Evolutionary conservation across 2,329 filamentous ascomycete species (phyloP).

Genomic region (Aspergillus sp.): DNA sequence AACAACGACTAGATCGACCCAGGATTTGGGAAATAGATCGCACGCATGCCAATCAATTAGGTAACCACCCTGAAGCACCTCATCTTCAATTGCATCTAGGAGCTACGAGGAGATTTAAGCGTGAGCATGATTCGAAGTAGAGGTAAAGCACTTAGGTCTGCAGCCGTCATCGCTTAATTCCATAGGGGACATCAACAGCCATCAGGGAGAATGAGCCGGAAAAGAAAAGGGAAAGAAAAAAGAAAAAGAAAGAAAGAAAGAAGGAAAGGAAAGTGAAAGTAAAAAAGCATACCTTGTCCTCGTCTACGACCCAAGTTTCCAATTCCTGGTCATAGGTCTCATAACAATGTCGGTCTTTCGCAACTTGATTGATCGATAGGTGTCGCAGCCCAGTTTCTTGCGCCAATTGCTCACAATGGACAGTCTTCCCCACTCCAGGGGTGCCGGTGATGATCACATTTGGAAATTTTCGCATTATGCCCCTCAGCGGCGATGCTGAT

Average conservation of each 20-base stretch:
- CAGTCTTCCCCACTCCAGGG: conserved; percentile 92
- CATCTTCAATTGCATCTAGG: conserved; percentile 81
- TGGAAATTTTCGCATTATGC: conserved; percentile 47
- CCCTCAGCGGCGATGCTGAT: conserved; percentile 1
- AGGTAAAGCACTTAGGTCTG: too few species aligned
- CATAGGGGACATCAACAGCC: too few species aligned
- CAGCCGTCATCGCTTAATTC: too few species aligned
- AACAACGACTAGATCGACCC: conserved; percentile 94
- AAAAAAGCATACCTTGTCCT: conserved; percentile 69
- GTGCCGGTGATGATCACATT: conserved; percentile 97
- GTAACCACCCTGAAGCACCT: conserved; percentile 71
- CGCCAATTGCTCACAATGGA: conserved; percentile 78
- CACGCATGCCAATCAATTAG: conserved; percentile 98
- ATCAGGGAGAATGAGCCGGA: background rate
- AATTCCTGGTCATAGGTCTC: conserved; percentile 83
- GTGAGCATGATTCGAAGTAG: too few species aligned
- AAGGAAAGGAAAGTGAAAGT: conserved; percentile 1
- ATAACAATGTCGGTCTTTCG: conserved; percentile 82
- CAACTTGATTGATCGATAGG: conserved; percentile 82
- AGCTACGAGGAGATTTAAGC: conserved; percentile 41
- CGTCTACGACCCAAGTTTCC: conserved; percentile 88
- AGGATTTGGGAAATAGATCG: conserved; percentile 86
- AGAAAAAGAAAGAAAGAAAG: background rate
- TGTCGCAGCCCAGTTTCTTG: conserved; percentile 73
- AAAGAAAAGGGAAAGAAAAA: conserved; percentile 1